phyloP scores from a whole-genome alignment of 164 flowering plant genomes.

The Paratinospora sagittata region DNA sequence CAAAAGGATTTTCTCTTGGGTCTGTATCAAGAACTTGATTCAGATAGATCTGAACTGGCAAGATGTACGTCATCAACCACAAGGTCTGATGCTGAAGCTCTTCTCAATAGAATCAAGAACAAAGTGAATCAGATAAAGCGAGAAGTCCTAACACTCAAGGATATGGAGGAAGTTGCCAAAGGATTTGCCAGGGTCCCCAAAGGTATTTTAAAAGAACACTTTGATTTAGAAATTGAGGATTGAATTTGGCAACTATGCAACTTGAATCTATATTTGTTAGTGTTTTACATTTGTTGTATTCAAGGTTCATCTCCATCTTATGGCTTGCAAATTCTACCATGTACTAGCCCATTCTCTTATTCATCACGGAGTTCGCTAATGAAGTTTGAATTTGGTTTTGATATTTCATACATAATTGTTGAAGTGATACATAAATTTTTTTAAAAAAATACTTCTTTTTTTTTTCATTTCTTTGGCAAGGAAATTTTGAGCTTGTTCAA shows the following conservation, averaged over 20 bases:
- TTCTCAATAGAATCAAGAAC: constrained; percentile 23
- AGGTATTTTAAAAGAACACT: constrained; percentile 35
- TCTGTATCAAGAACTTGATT: constrained; percentile 50
- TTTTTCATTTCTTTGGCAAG: too few species aligned
- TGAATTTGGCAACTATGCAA: constrained; percentile 8
- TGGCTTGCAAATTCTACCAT: not conserved
- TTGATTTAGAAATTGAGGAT: constrained; percentile 33
- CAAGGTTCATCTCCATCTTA: not conserved
- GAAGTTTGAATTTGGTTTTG: too few species aligned
- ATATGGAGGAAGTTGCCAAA: constrained; percentile 51
- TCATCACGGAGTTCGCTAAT: not conserved
- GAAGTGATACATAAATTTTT: too few species aligned
- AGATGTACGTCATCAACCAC: constrained; percentile 20
- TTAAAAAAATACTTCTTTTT: too few species aligned
- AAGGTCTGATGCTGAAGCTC: constrained; percentile 15
- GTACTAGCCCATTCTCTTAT: not conserved
- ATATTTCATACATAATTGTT: too few species aligned
- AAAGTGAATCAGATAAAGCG: constrained; percentile 44
- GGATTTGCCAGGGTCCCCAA: constrained; percentile 56
- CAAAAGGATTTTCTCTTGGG: constrained; percentile 42
- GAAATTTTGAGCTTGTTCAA: too few species aligned
- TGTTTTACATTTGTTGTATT: not conserved
- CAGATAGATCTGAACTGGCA: constrained; percentile 41
- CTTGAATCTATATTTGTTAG: not conserved
- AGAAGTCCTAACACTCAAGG: constrained; percentile 42